Percentiles rank a stretch among this genome's conserved stretches.
Conservation (phyloP, 352 stramenopile genomes). For the Elongisporangium prolatum region DNA sequence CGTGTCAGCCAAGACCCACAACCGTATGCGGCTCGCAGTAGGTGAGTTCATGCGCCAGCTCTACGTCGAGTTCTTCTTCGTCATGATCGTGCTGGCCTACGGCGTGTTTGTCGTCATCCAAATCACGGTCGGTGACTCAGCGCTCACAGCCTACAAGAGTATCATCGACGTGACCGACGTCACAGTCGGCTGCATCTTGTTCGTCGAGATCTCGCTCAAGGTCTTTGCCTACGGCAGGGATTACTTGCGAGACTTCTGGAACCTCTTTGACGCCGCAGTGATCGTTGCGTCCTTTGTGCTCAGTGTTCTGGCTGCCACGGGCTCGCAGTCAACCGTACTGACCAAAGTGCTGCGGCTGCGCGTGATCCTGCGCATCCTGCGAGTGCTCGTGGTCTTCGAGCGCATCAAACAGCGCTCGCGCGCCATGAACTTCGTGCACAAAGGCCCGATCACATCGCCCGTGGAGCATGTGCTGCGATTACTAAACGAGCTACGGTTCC, state of each 20-base stretch:
- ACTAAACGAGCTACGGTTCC: constrained; percentile 74
- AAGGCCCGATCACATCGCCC: constrained; percentile 64
- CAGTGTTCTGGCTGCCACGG: constrained; percentile 55
- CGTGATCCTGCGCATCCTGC: constrained; percentile 72
- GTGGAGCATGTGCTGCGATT: constrained; percentile 74
- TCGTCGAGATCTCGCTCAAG: constrained; percentile 77
- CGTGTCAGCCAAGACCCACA: not conserved
- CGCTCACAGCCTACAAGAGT: constrained; percentile 50
- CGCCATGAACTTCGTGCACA: constrained; percentile 72
- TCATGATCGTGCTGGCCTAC: constrained; percentile 84
- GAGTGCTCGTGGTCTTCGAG: constrained; percentile 86
- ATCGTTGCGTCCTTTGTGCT: constrained; percentile 78
- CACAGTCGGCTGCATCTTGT: constrained; percentile 76
- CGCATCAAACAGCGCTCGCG: constrained; percentile 74
- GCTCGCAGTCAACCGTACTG: constrained; percentile 46
- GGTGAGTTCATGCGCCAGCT: constrained; percentile 82
- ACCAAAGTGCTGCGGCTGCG: constrained; percentile 70
- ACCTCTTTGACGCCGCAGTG: constrained; percentile 76
- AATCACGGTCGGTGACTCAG: constrained; percentile 64
- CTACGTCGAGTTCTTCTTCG: constrained; percentile 85
- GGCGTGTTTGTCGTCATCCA: constrained; percentile 81
- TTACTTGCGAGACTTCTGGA: constrained; percentile 65
- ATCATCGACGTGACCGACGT: constrained; percentile 78
- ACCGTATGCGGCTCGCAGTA: constrained; percentile 46
- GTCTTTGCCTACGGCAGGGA: constrained; percentile 72